Percentiles rank a stretch among this genome's conserved stretches.
Evolutionary conservation across 108 stramenopile genomes (phyloP).

Genomic region (Cyclostephanos invisitatus): DNA sequence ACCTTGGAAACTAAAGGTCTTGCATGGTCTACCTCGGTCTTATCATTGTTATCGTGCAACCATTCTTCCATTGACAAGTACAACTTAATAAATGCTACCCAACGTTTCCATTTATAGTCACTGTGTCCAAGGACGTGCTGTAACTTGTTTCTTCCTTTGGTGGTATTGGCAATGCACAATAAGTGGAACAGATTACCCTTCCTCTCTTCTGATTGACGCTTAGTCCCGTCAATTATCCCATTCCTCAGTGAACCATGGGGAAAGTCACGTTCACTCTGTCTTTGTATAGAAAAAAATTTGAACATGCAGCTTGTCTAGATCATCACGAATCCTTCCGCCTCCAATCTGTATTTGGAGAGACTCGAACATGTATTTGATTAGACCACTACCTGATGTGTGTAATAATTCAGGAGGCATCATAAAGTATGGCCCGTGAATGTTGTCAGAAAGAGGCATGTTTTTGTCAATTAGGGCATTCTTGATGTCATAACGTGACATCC

Average conservation of each 20-base stretch:
- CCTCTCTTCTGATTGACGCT: background rate
- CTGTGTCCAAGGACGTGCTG: background rate
- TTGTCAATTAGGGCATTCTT: background rate
- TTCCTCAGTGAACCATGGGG: background rate
- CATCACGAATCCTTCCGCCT: background rate
- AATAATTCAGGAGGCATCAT: conserved; percentile 3
- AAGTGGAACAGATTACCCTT: background rate
- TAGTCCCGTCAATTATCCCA: background rate
- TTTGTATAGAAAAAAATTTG: background rate
- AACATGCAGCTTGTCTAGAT: background rate
- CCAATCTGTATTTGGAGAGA: background rate
- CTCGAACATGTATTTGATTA: background rate
- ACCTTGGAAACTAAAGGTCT: background rate
- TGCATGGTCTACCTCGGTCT: background rate
- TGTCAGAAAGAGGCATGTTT: background rate
- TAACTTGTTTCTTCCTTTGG: background rate
- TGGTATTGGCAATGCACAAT: background rate
- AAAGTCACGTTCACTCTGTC: background rate
- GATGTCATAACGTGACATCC: background rate
- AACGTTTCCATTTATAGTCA: background rate
- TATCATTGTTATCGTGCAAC: conserved; percentile 1
- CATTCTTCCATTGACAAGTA: conserved; percentile 4
- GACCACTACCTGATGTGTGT: background rate
- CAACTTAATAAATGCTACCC: background rate
- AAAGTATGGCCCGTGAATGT: background rate